Percentiles rank a stretch among this genome's conserved stretches.
Evolutionary conservation across 2,329 filamentous ascomycete species (phyloP).

Genomic region (Scedosporium minutisporum): DNA sequence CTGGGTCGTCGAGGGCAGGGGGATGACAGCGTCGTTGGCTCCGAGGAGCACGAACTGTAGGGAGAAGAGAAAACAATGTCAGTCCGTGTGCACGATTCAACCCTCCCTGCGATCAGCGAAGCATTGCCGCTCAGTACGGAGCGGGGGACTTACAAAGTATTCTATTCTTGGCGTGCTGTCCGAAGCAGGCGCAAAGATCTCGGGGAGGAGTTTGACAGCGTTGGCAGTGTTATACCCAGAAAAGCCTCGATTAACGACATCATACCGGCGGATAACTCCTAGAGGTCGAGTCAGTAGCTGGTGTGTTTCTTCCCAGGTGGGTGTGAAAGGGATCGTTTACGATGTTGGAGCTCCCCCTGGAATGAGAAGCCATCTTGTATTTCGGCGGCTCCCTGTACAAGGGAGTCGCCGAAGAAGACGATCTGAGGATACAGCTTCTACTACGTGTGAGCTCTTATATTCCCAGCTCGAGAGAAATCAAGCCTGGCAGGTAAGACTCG

Average conservation of each 20-base stretch:
- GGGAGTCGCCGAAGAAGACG: conserved; percentile 82
- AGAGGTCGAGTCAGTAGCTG: not conserved
- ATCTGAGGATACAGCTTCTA: conserved; percentile 58
- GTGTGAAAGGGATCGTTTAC: conserved; percentile 30
- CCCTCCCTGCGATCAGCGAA: not conserved
- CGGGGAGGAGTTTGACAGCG: conserved; percentile 57
- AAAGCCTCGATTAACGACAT: conserved; percentile 82
- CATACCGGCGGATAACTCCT: conserved; percentile 69
- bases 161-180: conserved; percentile 49
- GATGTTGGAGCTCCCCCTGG: conserved; percentile 58
- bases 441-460: not conserved
- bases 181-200: conserved; percentile 60
- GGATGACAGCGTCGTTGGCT: conserved; percentile 77
- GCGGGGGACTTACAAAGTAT: conserved; percentile 46
- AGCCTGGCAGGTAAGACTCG: too few relatives aligned
- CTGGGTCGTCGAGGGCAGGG: conserved; percentile 54
- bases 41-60: conserved; percentile 68
- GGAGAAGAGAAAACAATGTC: not conserved
- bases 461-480: too few relatives aligned
- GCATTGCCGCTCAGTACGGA: not conserved
- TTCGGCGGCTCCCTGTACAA: conserved; percentile 60
- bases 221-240: conserved; percentile 78
- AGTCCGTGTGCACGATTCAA: not conserved
- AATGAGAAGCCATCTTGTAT: conserved; percentile 63
- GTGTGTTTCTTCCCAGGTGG: too few relatives aligned